Evolutionary conservation across 139 green algal genomes (phyloP).

Genomic region (Coccomyxa sp.): DNA sequence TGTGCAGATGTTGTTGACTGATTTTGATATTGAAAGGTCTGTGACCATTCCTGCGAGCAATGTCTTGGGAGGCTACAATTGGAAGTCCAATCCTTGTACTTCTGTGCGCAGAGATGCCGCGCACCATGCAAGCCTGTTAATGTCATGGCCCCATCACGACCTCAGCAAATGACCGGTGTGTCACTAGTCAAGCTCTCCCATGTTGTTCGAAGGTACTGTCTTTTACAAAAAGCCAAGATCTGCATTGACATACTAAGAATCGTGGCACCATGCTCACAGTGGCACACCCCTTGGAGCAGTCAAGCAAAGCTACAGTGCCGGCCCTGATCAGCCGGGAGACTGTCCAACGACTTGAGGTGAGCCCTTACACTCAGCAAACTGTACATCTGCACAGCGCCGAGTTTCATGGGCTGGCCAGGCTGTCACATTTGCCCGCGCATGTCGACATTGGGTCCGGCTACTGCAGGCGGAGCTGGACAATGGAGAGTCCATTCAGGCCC

Average conservation of each 20-base stretch:
- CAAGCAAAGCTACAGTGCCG: background rate
- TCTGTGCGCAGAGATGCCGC: too few species aligned
- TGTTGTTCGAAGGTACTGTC: too few species aligned
- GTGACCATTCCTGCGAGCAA: too few species aligned
- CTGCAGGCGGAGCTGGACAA: constrained; percentile 71
- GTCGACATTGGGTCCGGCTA: background rate
- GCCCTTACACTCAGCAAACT: background rate
- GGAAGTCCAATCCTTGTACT: too few species aligned
- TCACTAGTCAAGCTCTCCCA: background rate
- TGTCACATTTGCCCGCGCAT: too few species aligned
- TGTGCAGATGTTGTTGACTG: too few species aligned
- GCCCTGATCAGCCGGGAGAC: background rate
- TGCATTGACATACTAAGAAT: too few species aligned
- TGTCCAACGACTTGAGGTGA: background rate
- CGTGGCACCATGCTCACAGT: background rate
- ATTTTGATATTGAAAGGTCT: too few species aligned
- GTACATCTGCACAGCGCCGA: too few species aligned
- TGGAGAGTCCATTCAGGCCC: constrained; percentile 54
- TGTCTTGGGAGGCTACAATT: too few species aligned
- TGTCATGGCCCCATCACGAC: background rate
- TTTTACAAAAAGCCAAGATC: too few species aligned
- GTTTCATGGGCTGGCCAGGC: too few species aligned
- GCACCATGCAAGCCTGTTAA: background rate
- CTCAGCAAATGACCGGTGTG: background rate
- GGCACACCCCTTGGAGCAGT: background rate